A percentile compares a stretch with the other conserved stretches of the same genome.
Evolutionary conservation across 345 rosid species (phyloP).

Genomic region (Arabidopsis arenosa): DNA sequence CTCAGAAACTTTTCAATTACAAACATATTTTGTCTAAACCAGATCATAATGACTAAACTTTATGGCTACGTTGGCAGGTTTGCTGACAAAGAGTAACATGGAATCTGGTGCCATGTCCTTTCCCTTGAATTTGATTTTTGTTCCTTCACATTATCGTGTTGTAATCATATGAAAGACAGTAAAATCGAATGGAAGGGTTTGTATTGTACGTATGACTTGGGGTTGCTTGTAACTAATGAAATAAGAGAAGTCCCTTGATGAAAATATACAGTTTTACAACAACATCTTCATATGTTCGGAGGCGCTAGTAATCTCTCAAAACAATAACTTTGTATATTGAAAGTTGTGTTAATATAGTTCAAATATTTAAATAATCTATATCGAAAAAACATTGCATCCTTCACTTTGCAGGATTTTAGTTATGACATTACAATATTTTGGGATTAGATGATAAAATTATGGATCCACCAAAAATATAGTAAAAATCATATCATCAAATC

Average conservation of each 20-base stretch:
- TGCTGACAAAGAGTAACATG: slow-evolving; percentile 26
- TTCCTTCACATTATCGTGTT: not conserved
- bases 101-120: slow-evolving; percentile 7
- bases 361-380: too few species aligned
- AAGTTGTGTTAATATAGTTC: too few species aligned
- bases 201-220: slow-evolving; percentile 14
- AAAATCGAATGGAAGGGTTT: not conserved
- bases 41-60: not conserved
- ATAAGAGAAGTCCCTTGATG: not conserved
- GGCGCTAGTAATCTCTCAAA: too few species aligned
- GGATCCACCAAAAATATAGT: not conserved
- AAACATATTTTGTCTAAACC: slow-evolving; percentile 8
- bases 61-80: slow-evolving; percentile 25
- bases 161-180: not conserved
- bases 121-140: not conserved
- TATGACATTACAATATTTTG: not conserved
- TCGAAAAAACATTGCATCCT: too few species aligned
- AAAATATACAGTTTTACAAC: not conserved
- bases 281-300: not conserved
- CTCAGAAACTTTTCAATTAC: not conserved
- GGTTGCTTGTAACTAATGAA: not conserved
- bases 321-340: too few species aligned
- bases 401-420: too few species aligned
- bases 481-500: too few species aligned
- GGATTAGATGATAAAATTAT: not conserved